These are phyloP conservation scores for Mucor indicus DNA, from an alignment of 371 early-diverging fungal genomes.

Conservation along the genomic window DNA sequence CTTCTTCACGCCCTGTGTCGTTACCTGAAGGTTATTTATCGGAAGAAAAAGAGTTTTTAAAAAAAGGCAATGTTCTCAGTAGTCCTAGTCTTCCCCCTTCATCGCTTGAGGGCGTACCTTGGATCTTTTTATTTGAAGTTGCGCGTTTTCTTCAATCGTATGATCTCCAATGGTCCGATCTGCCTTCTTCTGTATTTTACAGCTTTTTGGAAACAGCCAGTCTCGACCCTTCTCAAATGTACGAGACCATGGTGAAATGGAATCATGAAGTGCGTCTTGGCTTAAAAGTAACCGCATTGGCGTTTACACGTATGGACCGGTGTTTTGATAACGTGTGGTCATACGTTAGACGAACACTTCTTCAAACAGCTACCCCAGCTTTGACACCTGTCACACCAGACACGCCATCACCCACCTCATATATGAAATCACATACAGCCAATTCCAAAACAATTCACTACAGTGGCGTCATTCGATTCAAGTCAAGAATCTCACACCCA, in stretches of 20 bases:
- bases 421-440: background rate
- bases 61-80: too few species aligned
- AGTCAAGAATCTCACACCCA: slow-evolving; percentile 1
- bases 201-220: slow-evolving; percentile 19
- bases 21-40: too few species aligned
- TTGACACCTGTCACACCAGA: background rate
- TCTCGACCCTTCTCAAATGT: slow-evolving; percentile 17
- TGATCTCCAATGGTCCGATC: slow-evolving; percentile 20
- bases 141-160: slow-evolving; percentile 25
- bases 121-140: slow-evolving; percentile 32
- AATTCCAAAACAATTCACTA: slow-evolving; percentile 24
- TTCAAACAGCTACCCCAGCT: background rate
- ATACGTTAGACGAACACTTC: slow-evolving; percentile 13
- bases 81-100: too few species aligned
- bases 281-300: slow-evolving; percentile 2
- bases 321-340: slow-evolving; percentile 35
- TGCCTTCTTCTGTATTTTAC: slow-evolving; percentile 27
- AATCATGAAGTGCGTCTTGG: slow-evolving; percentile 16
- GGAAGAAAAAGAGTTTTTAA: too few species aligned
- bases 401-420: background rate
- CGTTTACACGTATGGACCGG: slow-evolving; percentile 25
- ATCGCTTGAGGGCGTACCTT: slow-evolving; percentile 15
- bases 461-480: slow-evolving; percentile 17
- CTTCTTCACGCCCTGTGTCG: too few species aligned
- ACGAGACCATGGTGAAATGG: slow-evolving; percentile 33